A percentile compares a stretch with the other conserved stretches of the same genome.
Evolutionary conservation across 2,329 filamentous ascomycete species (phyloP).

Genomic region (Alternaria gaisen): DNA sequence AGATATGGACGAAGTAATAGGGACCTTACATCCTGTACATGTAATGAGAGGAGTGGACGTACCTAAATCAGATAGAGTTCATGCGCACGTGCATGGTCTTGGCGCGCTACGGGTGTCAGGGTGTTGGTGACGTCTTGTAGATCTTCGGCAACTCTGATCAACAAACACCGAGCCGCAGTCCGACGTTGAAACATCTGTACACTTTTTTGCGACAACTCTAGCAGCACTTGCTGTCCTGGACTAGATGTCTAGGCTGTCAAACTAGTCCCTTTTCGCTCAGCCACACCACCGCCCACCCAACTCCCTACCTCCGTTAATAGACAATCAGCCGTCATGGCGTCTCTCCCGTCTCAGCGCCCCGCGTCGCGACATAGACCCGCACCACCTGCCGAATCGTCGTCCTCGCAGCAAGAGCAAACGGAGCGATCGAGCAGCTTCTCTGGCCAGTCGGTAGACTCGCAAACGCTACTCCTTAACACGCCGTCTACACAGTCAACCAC

Average conservation of each 20-base stretch:
- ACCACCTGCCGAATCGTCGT: constrained; percentile 30
- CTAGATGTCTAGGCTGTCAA: background rate
- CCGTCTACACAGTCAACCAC: constrained; percentile 28
- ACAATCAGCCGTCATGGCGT: constrained; percentile 48
- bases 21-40: background rate
- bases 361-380: constrained; percentile 47
- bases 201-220: background rate
- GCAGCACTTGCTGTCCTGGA: background rate
- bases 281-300: background rate
- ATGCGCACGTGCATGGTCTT: constrained; percentile 23
- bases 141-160: constrained; percentile 28
- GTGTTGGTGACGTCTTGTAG: constrained; percentile 24
- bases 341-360: constrained; percentile 51
- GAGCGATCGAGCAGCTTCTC: constrained; percentile 50
- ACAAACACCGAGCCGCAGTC: constrained; percentile 27
- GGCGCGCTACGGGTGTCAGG: constrained; percentile 17
- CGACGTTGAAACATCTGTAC: background rate
- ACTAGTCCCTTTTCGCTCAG: background rate
- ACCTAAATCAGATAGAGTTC: background rate
- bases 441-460: constrained; percentile 55
- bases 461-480: constrained; percentile 56
- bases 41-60: background rate
- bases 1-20: background rate
- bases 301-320: background rate
- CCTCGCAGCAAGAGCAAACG: constrained; percentile 27